Percentiles rank a stretch among this genome's conserved stretches.
Evolutionary conservation across 495 filamentous ascomycete species (phyloP).

Genomic region (Neurospora sp.): DNA sequence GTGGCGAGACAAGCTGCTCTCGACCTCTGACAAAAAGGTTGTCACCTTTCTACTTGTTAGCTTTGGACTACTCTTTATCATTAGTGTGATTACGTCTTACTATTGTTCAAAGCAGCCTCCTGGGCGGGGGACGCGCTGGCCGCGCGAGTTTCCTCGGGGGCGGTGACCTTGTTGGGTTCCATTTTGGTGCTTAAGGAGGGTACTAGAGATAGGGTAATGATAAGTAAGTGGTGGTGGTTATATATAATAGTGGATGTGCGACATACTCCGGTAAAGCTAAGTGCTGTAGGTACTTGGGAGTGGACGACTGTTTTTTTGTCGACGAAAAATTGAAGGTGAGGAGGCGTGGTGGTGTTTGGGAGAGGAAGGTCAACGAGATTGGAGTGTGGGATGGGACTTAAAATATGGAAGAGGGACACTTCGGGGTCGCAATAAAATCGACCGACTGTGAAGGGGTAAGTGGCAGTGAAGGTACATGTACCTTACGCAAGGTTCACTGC

Average conservation of each 20-base stretch:
- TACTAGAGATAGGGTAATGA: neutral
- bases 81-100: neutral
- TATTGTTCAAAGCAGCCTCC: neutral
- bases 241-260: neutral
- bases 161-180: neutral
- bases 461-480: neutral
- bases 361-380: neutral
- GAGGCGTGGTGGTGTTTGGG: too few relatives aligned
- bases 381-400: neutral
- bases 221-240: neutral
- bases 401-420: neutral
- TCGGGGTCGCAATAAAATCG: neutral
- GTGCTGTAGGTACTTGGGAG: too few relatives aligned
- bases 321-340: too few relatives aligned
- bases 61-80: neutral
- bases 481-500: neutral
- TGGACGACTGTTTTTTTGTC: too few relatives aligned
- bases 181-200: neutral
- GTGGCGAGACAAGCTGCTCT: neutral
- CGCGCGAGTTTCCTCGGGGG: neutral
- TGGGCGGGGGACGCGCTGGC: neutral
- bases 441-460: neutral
- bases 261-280: too few relatives aligned
- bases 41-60: neutral
- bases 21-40: neutral